phyloP scores from a whole-genome alignment of 108 stramenopile genomes.

The Skeletonema marinoi region DNA sequence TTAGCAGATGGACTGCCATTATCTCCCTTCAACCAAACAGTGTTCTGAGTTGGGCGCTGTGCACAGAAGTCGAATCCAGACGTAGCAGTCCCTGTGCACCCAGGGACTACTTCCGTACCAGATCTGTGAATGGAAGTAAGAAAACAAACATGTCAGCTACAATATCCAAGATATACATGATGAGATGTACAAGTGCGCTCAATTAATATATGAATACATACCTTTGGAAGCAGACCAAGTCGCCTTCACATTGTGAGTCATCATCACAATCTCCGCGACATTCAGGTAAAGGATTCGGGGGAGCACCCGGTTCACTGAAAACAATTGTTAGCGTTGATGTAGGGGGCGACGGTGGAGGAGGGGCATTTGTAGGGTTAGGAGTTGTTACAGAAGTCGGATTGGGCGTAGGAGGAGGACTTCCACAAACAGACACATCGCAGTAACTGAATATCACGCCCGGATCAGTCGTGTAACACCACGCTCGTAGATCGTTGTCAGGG shows the following conservation, averaged over 20 bases:
- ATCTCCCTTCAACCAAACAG: conserved; percentile 1
- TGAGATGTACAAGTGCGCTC: too few species aligned
- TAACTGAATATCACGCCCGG: too few species aligned
- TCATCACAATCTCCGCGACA: background rate
- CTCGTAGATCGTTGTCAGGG: too few species aligned
- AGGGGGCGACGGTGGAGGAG: too few species aligned
- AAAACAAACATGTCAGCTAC: too few species aligned
- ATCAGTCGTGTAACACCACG: too few species aligned
- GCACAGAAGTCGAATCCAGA: background rate
- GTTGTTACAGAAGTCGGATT: background rate
- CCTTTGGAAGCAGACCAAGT: background rate
- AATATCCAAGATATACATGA: too few species aligned
- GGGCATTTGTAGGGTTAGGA: too few species aligned
- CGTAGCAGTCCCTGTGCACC: background rate
- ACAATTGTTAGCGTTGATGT: background rate
- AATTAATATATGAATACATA: too few species aligned
- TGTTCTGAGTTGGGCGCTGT: background rate
- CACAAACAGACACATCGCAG: too few species aligned
- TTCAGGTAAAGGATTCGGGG: background rate
- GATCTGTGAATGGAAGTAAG: background rate
- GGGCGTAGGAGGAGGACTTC: too few species aligned
- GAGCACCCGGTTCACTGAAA: background rate
- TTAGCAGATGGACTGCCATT: background rate
- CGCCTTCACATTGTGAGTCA: background rate
- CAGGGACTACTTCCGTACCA: background rate